Evolutionary conservation across 2,329 filamentous ascomycete species (phyloP), one percentile per base, ranked within the genome.

Genomic region (Fusarium nygamai): DNA sequence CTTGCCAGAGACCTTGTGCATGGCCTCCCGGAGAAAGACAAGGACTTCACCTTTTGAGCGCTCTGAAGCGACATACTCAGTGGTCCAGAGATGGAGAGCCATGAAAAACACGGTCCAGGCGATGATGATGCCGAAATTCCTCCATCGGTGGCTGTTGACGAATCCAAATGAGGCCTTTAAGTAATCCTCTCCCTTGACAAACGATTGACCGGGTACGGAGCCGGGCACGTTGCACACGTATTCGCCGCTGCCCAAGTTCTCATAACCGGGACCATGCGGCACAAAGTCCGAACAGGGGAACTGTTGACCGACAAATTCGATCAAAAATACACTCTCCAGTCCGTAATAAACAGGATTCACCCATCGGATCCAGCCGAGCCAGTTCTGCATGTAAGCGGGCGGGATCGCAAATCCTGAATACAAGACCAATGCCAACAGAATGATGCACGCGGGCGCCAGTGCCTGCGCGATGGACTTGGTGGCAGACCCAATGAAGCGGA

Each of bases 241-340:
- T 19, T 67, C 51, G 12, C 64, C 60, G 2, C 69, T 61, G 0
- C 70, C 76, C 6, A 69, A 33, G 1, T 39, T 56, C 36, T 69
- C 66, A 3, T 69, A 69, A 3, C 66, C 66, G 13, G 57, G 38
- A 0, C 66, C 66, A 19, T 47, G 34, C 0, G 82, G 82, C 5
- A 83, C 77, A 36, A 80, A 79, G 5, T 51, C 76, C 3, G 85
- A 83, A 68, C 90, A 92, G 1, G 81, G 76, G 43, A 88, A 88
- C 6, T 82, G 73, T 17, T 83, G 83, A 16, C 84, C 83, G 29
- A 84, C 81, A 60, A 90, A 88, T 72, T 93, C 92, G 77, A 92
- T 92, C 62, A 88, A 82, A 85, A 91, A 88, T 16, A 92, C 82
- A 3, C 85, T 84, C 75, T 93, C 91, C 73, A 92, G 92, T 1